Base-by-base conservation (phyloP, 805 yeast genomes). In the Ogataea parapolymorpha region DNA sequence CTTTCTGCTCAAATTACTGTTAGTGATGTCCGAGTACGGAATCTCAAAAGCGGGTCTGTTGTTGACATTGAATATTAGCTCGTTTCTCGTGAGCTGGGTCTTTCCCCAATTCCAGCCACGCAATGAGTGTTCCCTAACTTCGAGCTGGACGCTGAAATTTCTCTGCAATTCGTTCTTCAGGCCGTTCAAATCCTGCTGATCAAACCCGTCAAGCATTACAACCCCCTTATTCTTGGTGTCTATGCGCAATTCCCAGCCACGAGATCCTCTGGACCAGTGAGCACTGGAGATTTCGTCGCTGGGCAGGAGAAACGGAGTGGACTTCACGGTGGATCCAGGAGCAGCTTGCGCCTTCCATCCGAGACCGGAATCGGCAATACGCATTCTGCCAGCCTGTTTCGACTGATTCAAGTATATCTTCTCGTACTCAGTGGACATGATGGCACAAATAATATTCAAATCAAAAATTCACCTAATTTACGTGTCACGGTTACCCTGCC, bases 101-200 rank as follows among this genome's bases (percentile, higher is more conserved):
- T 83, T 80, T 40, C 99, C 99, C 99, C 99, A 93, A 65, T 93
- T 93, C 99, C 99, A 93, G 24, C 99, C 99, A 67, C 96, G 79
- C 50, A 93, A 69, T 4, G 96, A 85, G 65, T 93, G 99, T 55
- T 91, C 98, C 55, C 74, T 79, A 48, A 76, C 82, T 54, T 93
- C 98, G 44, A 93, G 72, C 41, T 77, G 76, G 31, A 86, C 69
- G 39, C 66, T 71, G 63, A 89, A 87, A 56, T 84, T 77, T 51
- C 89, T 72, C 58, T 85, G 89, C 51, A 93, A 71, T 51, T 90
- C 95, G 57, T 77, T 84, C 63, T 90, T 91, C 56, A 93, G 69
- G 45, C 83, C 73, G 45, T 80, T 79, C 56, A 86, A 83, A 58
- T 91, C 96, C 45, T 82, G 89, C 25, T 70, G 75, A 46, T 88